Base-by-base conservation (phyloP, 139 green algal genomes). In the Yamagishiella unicocca region DNA sequence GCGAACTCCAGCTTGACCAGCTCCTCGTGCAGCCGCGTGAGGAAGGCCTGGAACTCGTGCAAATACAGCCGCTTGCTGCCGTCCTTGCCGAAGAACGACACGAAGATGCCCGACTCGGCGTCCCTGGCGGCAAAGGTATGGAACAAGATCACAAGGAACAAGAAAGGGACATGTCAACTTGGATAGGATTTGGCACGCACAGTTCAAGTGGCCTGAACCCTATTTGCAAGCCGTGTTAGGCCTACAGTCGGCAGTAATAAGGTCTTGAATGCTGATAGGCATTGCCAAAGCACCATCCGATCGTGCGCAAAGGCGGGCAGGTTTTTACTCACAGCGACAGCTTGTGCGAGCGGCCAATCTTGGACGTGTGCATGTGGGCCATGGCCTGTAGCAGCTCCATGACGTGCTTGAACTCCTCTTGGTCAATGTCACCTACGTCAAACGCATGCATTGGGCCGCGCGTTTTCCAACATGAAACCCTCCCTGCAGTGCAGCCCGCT, bases 1-100 rank as follows among this genome's bases (percentile, higher is more conserved):
- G 74, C 35, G 73, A 97, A 98, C 89, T 98, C 96, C 62, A 98
- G 90, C 4, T 90, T 84, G 25, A 95, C 7, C 43, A 84, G 37
- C 46, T 67, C 77, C 78, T 73, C 74, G 58, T 94, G 77, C 78
- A 96, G 80, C 67, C 85, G 53, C 0, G n/a, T 40, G n/a, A 96
- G 80, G 76, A 96, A 97, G n/a, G 64, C 4, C 27, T 82, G 87
- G 83, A 97, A 96, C 29, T 85, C 62, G 9, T 75, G 62, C 70
- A 96, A 88, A 42, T 83, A 71, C 27, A 98, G 88, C 27, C 90
- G 58, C n/a, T 89, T 80, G 38, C 66, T 75, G 10, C 89, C 89
- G 42, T 96, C 90, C 1, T 77, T 25, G 27, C 93, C 93, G 89
- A 97, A 97, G 90, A 98, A 92, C 25, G 54, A 85, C 33, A 89